Evolutionary conservation across 2,329 filamentous ascomycete species (phyloP), one percentile per base, ranked within the genome.

Genomic region (Anisogramma anomala): DNA sequence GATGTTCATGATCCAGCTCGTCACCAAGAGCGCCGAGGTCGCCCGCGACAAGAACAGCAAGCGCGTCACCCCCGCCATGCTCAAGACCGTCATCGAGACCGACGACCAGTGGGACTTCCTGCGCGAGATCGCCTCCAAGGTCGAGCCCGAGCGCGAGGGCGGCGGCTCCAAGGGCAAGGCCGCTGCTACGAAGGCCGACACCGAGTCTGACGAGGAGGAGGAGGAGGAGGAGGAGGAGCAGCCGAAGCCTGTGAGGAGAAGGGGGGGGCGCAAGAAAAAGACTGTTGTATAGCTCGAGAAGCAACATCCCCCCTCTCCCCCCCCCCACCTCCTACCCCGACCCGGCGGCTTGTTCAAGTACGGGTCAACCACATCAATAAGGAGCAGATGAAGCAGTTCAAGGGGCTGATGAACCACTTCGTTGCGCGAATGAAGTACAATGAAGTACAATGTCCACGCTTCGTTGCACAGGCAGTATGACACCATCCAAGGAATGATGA

Each of bases 41-140:
- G 89, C 91, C 37, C 78, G 76, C 51, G 74, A 82, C 46, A 85
- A 84, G 58, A 84, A 81, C 48, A 88, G 85, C 0, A 95, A 94
- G 65, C 78, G 88, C 49, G 84, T 98, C 50, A 87, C 86, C 13
- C 85, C 88, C 2, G 72, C 80, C 42, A 94, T 96, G 72, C 72
- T 98, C 50, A 96, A 96, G 66, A 78, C 84, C 48, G 89, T 91
- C 9, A 81, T 98, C 30, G 77, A 83, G 58, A 81, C 79, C 19
- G 85, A 94, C 56, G 85, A 91, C 49, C 86, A 94, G 57, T 89
- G 94, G 66, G 91, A 98, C 63, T 98, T 96, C 53, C 64, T 98
- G 47, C 72, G 77, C 45, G 88, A 96, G 38, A 95, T 95, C 53
- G 88, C 94, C 39, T 73, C 79, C 53, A 89, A 89, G 57, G 81